A percentile compares a stretch with the other conserved stretches of the same genome.
These are phyloP conservation scores for Microcyclospora pomicola DNA, from an alignment of 2,329 filamentous ascomycete species.

Conservation along the genomic window DNA sequence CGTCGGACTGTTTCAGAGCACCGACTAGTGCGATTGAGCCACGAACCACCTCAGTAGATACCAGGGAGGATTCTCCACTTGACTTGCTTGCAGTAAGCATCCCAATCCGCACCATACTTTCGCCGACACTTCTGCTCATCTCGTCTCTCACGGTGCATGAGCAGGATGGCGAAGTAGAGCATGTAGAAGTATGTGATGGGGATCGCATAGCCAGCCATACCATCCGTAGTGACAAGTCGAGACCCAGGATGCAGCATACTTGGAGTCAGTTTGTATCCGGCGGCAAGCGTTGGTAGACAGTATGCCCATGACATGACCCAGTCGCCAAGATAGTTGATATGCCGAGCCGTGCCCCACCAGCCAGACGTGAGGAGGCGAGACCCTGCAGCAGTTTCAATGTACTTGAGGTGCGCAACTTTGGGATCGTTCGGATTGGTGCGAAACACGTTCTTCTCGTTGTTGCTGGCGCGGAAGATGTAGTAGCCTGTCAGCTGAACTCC, in stretches of 20 bases:
- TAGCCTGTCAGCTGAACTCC: slow-evolving; percentile 61
- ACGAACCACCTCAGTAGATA: slow-evolving; percentile 47
- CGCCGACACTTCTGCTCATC: slow-evolving; percentile 82
- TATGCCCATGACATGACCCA: slow-evolving; percentile 92
- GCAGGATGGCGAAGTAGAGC: slow-evolving; percentile 73
- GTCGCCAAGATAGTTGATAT: slow-evolving; percentile 94
- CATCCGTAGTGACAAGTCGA: slow-evolving; percentile 42
- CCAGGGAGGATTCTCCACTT: slow-evolving; percentile 72
- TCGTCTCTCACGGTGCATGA: slow-evolving; percentile 72
- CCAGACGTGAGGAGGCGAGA: slow-evolving; percentile 70
- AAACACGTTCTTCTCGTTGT: slow-evolving; percentile 92
- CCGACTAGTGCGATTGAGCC: too few species aligned
- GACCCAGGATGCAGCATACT: slow-evolving; percentile 42
- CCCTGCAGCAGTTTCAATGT: slow-evolving; percentile 71
- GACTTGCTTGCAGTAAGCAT: slow-evolving; percentile 72
- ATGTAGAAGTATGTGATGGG: slow-evolving; percentile 91
- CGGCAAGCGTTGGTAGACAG: slow-evolving; percentile 69
- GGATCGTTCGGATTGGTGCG: slow-evolving; percentile 75
- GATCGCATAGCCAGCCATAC: slow-evolving; percentile 69
- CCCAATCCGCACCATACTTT: slow-evolving; percentile 92
- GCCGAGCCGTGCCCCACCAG: slow-evolving; percentile 85
- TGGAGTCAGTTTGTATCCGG: slow-evolving; percentile 61
- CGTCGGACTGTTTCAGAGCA: too few species aligned
- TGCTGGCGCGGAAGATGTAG: slow-evolving; percentile 83
- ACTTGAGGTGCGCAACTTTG: slow-evolving; percentile 63